Conservation (phyloP, 2,329 filamentous ascomycete genomes). For the Neoscytalidium dimidiatum region DNA sequence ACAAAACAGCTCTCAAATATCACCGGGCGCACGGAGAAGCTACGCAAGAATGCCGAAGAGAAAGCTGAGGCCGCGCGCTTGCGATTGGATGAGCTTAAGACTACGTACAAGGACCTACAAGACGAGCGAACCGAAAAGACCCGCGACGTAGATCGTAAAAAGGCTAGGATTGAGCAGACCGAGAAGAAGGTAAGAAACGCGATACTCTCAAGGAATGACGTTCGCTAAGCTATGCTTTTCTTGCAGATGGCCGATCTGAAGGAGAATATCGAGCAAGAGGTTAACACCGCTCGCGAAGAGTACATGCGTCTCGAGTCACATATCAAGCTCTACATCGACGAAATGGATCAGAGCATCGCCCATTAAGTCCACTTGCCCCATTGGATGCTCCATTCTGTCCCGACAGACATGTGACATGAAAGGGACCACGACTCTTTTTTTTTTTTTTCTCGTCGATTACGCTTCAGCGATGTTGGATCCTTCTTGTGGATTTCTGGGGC, state of each 20-base stretch:
- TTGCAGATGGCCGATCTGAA: conserved; percentile 92
- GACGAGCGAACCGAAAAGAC: conserved; percentile 86
- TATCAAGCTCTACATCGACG: conserved; percentile 95
- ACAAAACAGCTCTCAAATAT: conserved; percentile 83
- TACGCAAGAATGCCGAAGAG: conserved; percentile 76
- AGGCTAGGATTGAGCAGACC: conserved; percentile 94
- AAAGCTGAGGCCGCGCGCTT: conserved; percentile 80
- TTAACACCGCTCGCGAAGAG: conserved; percentile 86
- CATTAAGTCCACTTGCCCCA: background rate
- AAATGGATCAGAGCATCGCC: conserved; percentile 89
- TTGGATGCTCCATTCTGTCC: background rate
- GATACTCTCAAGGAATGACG: too few species aligned
- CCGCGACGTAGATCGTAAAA: conserved; percentile 86
- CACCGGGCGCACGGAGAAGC: conserved; percentile 81
- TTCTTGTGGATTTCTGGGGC: background rate
- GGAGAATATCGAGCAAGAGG: conserved; percentile 94
- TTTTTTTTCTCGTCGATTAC: background rate
- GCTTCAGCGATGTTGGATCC: background rate
- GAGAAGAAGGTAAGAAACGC: conserved; percentile 82
- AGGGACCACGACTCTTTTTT: background rate
- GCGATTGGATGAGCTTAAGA: conserved; percentile 87
- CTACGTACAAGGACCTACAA: conserved; percentile 75
- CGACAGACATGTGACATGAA: background rate
- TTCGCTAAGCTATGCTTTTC: background rate
- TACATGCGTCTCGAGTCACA: conserved; percentile 98